Evolutionary conservation across 208 protist genomes (phyloP).

Genomic region (Trichomonas vaginalis): DNA sequence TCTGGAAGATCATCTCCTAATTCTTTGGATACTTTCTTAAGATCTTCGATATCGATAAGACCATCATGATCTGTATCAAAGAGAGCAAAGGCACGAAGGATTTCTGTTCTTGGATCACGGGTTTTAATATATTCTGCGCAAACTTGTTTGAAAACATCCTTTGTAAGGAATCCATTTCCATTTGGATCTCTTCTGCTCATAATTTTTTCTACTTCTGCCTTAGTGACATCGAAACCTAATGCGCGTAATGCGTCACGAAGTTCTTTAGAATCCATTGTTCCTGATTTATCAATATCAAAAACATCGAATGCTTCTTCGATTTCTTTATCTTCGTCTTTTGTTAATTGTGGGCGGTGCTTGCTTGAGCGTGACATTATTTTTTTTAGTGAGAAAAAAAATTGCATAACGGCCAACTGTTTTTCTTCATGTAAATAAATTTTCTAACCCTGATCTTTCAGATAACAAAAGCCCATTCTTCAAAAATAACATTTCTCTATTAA

Average conservation of each 20-base stretch:
- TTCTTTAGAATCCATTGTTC: not conserved
- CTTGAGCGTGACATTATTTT: not conserved
- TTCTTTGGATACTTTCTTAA: conserved; percentile 36
- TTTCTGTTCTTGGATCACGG: conserved; percentile 43
- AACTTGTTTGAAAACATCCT: not conserved
- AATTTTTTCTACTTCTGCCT: not conserved
- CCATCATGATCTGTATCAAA: conserved; percentile 49
- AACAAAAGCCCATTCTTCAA: no score
- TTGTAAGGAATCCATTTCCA: not conserved
- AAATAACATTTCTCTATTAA: no score
- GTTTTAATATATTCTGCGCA: not conserved
- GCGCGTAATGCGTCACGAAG: not conserved
- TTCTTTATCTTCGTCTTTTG: not conserved
- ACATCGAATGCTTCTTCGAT: not conserved
- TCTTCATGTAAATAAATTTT: no score
- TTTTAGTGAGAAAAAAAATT: not conserved
- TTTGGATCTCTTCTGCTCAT: not conserved
- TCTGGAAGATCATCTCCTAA: conserved; percentile 30
- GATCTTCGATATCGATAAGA: conserved; percentile 45
- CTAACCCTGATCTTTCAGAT: no score
- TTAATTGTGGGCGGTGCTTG: not conserved
- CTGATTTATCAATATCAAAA: not conserved
- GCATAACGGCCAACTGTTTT: not conserved
- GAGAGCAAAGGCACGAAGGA: conserved; percentile 43
- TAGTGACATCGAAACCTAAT: not conserved